These are phyloP conservation scores for Globisporangium abappressorium DNA, from an alignment of 352 stramenopile species.

Conservation along the genomic window DNA sequence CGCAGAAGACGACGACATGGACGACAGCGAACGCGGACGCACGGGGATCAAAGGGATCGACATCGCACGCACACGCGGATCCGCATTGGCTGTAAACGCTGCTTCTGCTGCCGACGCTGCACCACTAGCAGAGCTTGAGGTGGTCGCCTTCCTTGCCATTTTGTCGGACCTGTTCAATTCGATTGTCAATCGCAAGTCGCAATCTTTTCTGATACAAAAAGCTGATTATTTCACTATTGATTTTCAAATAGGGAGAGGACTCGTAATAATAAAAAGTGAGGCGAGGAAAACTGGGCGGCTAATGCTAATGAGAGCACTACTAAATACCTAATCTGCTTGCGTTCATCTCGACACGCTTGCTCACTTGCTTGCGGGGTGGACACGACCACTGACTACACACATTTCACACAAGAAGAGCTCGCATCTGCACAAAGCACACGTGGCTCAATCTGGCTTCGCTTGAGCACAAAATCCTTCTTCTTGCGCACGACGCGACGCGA, in stretches of 20 bases:
- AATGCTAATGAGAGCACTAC: not conserved
- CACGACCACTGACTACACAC: not conserved
- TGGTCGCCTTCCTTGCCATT: not conserved
- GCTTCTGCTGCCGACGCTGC: not conserved
- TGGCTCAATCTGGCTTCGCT: not conserved
- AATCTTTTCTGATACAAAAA: not conserved
- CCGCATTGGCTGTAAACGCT: not conserved
- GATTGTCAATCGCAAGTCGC: not conserved
- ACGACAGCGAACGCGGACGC: slow-evolving; percentile 13
- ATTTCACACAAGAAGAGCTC: not conserved
- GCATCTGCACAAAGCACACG: not conserved
- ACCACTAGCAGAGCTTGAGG: not conserved
- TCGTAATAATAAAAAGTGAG: not conserved
- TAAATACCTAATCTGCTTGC: not conserved
- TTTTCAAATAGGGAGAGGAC: not conserved
- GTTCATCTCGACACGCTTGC: too few species aligned
- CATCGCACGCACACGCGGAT: not conserved
- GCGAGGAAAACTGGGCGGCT: not conserved
- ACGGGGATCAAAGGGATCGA: not conserved
- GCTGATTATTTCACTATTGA: not conserved
- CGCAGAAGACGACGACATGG: slow-evolving; percentile 6
- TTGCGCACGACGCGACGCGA: not conserved
- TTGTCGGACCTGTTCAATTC: not conserved
- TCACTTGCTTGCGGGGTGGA: not conserved
- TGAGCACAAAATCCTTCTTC: not conserved